Evolutionary conservation across 2,329 filamentous ascomycete species (phyloP).

Genomic region (Aurifilum marmelostoma): DNA sequence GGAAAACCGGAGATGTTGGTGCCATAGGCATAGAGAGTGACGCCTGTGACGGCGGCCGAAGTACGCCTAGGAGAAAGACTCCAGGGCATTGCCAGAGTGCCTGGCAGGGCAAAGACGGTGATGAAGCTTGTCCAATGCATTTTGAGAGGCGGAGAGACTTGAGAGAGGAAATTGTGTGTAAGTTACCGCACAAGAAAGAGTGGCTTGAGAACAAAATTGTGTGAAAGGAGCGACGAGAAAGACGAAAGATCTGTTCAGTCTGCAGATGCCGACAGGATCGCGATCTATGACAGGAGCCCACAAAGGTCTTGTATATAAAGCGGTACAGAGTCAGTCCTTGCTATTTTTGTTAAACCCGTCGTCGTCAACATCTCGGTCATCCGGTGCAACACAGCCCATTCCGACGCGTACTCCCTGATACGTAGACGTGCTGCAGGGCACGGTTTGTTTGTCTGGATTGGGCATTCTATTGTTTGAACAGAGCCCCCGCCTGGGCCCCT

Average conservation of each 20-base stretch:
- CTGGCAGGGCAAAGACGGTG: constrained; percentile 14
- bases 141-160: background rate
- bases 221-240: constrained; percentile 15
- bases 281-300: background rate
- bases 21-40: constrained; percentile 25
- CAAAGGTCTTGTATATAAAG: background rate
- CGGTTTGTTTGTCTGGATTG: background rate
- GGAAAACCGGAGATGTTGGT: constrained; percentile 19
- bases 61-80: constrained; percentile 11
- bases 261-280: background rate
- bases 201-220: background rate
- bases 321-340: background rate
- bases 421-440: background rate
- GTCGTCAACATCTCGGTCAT: background rate
- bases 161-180: background rate
- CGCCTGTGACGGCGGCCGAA: constrained; percentile 26
- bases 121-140: constrained; percentile 17
- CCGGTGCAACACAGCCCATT: background rate
- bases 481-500: background rate
- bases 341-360: background rate
- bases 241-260: background rate
- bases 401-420: background rate
- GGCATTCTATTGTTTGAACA: background rate
- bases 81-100: constrained; percentile 12
- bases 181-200: background rate